These are phyloP conservation scores for Ceratocystis cubensis DNA, from an alignment of 2,329 filamentous ascomycete genomes.

Conservation along the genomic window DNA sequence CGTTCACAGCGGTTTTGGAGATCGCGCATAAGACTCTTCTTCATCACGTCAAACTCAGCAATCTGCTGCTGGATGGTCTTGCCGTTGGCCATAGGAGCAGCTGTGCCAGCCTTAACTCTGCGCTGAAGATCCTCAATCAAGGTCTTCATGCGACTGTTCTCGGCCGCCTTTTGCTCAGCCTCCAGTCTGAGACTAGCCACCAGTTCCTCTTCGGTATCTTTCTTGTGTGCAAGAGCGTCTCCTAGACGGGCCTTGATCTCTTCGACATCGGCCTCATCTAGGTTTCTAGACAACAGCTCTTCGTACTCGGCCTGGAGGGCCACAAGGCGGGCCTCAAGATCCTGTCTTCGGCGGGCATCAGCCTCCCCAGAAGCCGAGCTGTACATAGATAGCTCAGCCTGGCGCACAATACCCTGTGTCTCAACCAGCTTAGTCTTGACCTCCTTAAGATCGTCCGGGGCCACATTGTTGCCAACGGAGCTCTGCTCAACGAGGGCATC, in stretches of 20 bases:
- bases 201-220: slow-evolving; percentile 59
- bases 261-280: slow-evolving; percentile 65
- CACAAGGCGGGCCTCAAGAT: slow-evolving; percentile 64
- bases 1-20: slow-evolving; percentile 96
- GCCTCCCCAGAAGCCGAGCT: slow-evolving; percentile 52
- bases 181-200: slow-evolving; percentile 67
- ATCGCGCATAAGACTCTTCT: slow-evolving; percentile 98
- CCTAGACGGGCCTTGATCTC: slow-evolving; percentile 72
- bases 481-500: slow-evolving; percentile 68
- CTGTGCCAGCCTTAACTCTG: slow-evolving; percentile 50
- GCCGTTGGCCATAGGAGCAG: slow-evolving; percentile 56
- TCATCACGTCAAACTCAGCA: slow-evolving; percentile 97
- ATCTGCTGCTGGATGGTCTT: slow-evolving; percentile 97
- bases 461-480: slow-evolving; percentile 62
- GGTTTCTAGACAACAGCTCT: slow-evolving; percentile 63
- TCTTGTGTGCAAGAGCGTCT: slow-evolving; percentile 62
- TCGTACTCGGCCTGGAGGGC: slow-evolving; percentile 74
- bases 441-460: slow-evolving; percentile 66
- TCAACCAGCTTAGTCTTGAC: slow-evolving; percentile 71
- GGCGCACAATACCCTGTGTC: slow-evolving; percentile 81
- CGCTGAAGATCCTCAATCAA: slow-evolving; percentile 70
- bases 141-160: slow-evolving; percentile 68
- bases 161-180: slow-evolving; percentile 62
- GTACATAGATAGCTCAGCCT: slow-evolving; percentile 77
- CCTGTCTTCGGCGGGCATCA: slow-evolving; percentile 55